Base-by-base conservation (phyloP, 2,329 filamentous ascomycete species). In the Penicillium freii region DNA sequence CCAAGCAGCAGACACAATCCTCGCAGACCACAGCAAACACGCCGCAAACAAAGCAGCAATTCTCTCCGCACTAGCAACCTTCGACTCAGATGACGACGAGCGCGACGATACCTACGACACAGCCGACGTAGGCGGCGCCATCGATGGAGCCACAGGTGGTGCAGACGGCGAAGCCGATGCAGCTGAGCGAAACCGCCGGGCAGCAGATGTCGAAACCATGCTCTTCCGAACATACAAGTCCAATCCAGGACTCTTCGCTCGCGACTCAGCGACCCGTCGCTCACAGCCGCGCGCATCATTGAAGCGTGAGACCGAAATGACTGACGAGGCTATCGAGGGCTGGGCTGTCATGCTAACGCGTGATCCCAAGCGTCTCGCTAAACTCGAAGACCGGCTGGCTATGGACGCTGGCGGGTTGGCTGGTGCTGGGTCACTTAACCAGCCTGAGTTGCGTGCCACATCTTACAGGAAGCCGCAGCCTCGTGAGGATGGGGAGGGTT, bases 51-150 rank as follows among this genome's bases (percentile, higher is more conserved):
- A 95, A 76, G 90, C 91, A 0, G 88, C 91, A 11, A 96, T 97
- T 65, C 78, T 96, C 25, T 90, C 92, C 3, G 93, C 93, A 0
- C 84, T 97, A 2, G 91, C 91, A 17, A 84, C 88, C 0, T 97
- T 97, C 65, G 92, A 97, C 75, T 88, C 88, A 0, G 93, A 97
- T 66, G 94, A 97, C 64, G 94, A 99, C 72, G 94, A 99, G 77
- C 85, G 92, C 36, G 94, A 99, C 73, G 94, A 99, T 72, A 97
- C 93, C 0, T 99, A 99, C 71, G 94, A 99, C 67, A 86, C 88
- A 1, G 91, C 87, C 49, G 94, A 97, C 69, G 91, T 97, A 2
- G 94, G 94, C 36, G 92, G 93, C 23, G 90, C 90, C 0, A 87
- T 97, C 3, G 92, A 96, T 65, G 80, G 82, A 19, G 76, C 77